Conservation (phyloP, 2,329 filamentous ascomycete genomes). For the Cryphonectria radicalis region DNA sequence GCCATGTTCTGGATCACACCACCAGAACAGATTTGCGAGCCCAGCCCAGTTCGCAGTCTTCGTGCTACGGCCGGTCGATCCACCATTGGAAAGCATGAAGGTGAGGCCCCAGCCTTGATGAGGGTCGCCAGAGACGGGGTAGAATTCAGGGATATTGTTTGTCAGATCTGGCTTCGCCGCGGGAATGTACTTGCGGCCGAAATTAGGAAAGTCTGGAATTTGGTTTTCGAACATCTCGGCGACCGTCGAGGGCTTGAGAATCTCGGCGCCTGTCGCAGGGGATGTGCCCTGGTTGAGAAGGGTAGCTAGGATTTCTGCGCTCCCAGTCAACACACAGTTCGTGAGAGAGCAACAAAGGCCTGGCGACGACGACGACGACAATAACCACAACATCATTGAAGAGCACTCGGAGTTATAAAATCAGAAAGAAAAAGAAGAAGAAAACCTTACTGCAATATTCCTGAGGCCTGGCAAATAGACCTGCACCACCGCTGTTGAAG, state of each 20-base stretch:
- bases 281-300: constrained; percentile 65
- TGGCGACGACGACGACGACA: not conserved
- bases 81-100: constrained; percentile 53
- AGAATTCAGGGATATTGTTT: constrained; percentile 52
- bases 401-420: too few relatives aligned
- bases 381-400: not conserved
- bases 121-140: constrained; percentile 44
- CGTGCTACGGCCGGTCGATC: constrained; percentile 51
- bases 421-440: too few relatives aligned
- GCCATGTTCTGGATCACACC: constrained; percentile 60
- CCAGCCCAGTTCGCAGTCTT: constrained; percentile 59
- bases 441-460: constrained; percentile 57
- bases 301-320: constrained; percentile 57
- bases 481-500: constrained; percentile 61
- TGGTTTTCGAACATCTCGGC: constrained; percentile 66
- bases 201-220: constrained; percentile 55
- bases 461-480: constrained; percentile 56
- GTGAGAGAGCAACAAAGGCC: too few relatives aligned
- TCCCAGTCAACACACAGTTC: not conserved
- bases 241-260: constrained; percentile 60
- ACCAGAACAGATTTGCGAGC: constrained; percentile 62
- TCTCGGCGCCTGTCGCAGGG: constrained; percentile 54
- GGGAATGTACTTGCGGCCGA: constrained; percentile 47
- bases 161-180: constrained; percentile 51
- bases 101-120: constrained; percentile 66